These are phyloP conservation scores for Trematosphaeria pertusa DNA, from an alignment of 2,329 filamentous ascomycete genomes.

Conservation along the genomic window DNA sequence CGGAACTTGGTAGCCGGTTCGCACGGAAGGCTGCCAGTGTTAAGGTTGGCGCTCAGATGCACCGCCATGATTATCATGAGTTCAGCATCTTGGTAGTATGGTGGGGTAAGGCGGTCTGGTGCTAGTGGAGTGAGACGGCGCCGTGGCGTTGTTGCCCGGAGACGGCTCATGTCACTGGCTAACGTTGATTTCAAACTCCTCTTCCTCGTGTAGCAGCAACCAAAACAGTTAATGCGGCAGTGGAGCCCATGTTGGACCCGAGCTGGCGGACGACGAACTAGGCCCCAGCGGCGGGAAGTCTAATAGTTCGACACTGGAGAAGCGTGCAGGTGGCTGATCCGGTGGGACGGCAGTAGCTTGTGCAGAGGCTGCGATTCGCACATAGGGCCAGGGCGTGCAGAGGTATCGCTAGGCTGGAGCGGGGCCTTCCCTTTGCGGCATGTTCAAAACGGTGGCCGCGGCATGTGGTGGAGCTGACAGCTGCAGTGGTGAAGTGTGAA, in stretches of 20 bases:
- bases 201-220: neutral
- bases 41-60: neutral
- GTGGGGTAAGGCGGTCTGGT: constrained; percentile 8
- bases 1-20: constrained; percentile 1
- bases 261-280: neutral
- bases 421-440: constrained; percentile 2
- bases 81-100: neutral
- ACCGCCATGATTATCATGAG: neutral
- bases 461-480: constrained; percentile 12
- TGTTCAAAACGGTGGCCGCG: constrained; percentile 16
- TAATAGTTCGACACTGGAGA: neutral
- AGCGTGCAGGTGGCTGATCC: constrained; percentile 3
- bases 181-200: neutral
- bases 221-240: neutral
- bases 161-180: neutral
- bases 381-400: neutral
- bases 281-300: neutral
- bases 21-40: neutral
- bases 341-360: neutral
- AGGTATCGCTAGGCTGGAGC: neutral
- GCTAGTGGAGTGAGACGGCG: neutral
- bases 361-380: constrained; percentile 5
- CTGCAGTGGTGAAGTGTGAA: constrained; percentile 7
- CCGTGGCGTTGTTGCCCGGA: neutral
- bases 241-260: neutral